A percentile compares a stretch with the other conserved stretches of the same genome.
These are phyloP conservation scores for Mortierella sp. DNA, from an alignment of 371 early-diverging fungal genomes.

Conservation along the genomic window DNA sequence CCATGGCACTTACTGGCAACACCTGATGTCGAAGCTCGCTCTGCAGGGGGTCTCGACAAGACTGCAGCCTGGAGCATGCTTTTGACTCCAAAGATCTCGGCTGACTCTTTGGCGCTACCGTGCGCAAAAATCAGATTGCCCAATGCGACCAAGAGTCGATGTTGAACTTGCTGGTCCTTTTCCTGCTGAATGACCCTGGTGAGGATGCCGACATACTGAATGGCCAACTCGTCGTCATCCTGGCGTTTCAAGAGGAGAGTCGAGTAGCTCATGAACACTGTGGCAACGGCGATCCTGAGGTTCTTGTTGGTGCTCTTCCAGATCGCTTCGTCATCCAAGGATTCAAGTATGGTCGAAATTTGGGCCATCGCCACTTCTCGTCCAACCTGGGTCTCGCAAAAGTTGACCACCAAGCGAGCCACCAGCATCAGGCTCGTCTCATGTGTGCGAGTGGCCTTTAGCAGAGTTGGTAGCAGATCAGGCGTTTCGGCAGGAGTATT, in stretches of 20 bases:
- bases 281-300: slow-evolving; percentile 32
- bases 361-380: slow-evolving; percentile 29
- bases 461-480: slow-evolving; percentile 23
- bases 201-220: slow-evolving; percentile 33
- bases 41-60: slow-evolving; percentile 33
- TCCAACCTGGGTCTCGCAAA: slow-evolving; percentile 48
- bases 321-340: slow-evolving; percentile 36
- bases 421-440: slow-evolving; percentile 55
- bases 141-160: slow-evolving; percentile 44
- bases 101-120: slow-evolving; percentile 48
- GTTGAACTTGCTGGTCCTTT: slow-evolving; percentile 51
- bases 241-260: slow-evolving; percentile 41
- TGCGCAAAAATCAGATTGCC: slow-evolving; percentile 51
- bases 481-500: slow-evolving; percentile 40
- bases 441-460: slow-evolving; percentile 31
- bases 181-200: slow-evolving; percentile 39
- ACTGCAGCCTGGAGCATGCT: slow-evolving; percentile 36
- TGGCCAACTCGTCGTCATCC: slow-evolving; percentile 36
- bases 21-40: slow-evolving; percentile 26
- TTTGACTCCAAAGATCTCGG: slow-evolving; percentile 44
- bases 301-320: slow-evolving; percentile 51
- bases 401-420: slow-evolving; percentile 51
- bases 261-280: slow-evolving; percentile 48
- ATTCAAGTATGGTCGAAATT: slow-evolving; percentile 26
- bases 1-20: slow-evolving; percentile 40